Percentiles rank a stretch among this genome's conserved stretches.
These are phyloP conservation scores for Athelia sp. DNA, from an alignment of 1,284 basidiomycete species.

Conservation along the genomic window DNA sequence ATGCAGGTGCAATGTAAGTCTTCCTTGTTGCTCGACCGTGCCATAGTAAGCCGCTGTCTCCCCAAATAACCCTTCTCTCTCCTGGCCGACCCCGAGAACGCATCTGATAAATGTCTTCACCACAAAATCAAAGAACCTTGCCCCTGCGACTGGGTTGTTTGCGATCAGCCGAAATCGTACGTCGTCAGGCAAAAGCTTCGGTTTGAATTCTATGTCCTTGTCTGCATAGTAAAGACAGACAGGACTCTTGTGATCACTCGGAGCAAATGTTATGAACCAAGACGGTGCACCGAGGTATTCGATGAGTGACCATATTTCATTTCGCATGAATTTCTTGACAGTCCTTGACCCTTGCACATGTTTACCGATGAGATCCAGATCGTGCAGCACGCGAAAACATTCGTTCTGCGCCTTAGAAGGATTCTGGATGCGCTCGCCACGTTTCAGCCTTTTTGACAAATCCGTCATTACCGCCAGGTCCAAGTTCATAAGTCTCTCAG, in stretches of 20 bases:
- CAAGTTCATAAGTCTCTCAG: slow-evolving; percentile 19
- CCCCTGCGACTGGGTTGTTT: slow-evolving; percentile 21
- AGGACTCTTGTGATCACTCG: slow-evolving; percentile 19
- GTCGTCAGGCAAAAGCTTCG: background rate
- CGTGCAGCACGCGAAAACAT: slow-evolving; percentile 28
- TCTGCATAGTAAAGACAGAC: slow-evolving; percentile 22
- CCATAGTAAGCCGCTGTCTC: slow-evolving; percentile 27
- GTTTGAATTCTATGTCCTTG: slow-evolving; percentile 7
- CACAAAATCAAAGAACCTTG: slow-evolving; percentile 18
- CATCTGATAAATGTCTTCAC: slow-evolving; percentile 19
- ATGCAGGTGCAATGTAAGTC: slow-evolving; percentile 27
- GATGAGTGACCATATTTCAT: slow-evolving; percentile 33
- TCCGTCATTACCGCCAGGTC: slow-evolving; percentile 16
- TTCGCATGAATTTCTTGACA: slow-evolving; percentile 27
- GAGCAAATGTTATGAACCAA: slow-evolving; percentile 23
- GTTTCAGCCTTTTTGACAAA: slow-evolving; percentile 16
- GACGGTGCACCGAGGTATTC: slow-evolving; percentile 18
- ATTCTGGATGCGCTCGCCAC: slow-evolving; percentile 20
- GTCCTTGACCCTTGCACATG: slow-evolving; percentile 28
- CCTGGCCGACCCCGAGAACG: slow-evolving; percentile 12
- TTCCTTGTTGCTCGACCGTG: slow-evolving; percentile 30
- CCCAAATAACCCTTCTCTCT: slow-evolving; percentile 18
- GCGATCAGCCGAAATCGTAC: slow-evolving; percentile 8
- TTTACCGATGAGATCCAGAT: slow-evolving; percentile 28
- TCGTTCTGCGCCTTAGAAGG: slow-evolving; percentile 22